Evolutionary conservation across 352 stramenopile genomes (phyloP).

Genomic region (Globisporangium nodosum): DNA sequence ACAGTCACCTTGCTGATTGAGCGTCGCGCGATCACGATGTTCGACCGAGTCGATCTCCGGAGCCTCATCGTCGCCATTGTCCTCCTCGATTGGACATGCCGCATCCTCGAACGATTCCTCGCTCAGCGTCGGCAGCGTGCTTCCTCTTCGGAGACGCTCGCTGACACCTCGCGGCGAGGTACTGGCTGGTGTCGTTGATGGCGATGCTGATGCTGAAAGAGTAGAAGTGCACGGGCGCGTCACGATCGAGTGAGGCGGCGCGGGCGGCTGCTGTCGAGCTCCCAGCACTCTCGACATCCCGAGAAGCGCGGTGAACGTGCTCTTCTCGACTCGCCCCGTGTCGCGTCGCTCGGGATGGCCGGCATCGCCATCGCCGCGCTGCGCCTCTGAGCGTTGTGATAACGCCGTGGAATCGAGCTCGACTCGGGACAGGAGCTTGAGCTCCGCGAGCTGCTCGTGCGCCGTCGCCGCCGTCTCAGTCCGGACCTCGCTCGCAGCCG

Average conservation of each 20-base stretch:
- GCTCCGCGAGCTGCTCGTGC: constrained; percentile 3
- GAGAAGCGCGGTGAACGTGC: constrained; percentile 8
- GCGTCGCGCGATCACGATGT: too few relatives aligned
- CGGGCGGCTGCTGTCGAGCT: background rate
- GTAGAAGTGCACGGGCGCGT: too few relatives aligned
- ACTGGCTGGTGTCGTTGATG: background rate
- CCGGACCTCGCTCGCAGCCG: background rate
- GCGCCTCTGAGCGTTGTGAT: too few relatives aligned
- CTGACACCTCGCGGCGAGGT: background rate
- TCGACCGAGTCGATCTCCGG: background rate
- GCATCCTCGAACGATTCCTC: constrained; percentile 8
- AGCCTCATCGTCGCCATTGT: background rate
- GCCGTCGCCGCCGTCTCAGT: background rate
- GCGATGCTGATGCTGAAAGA: background rate
- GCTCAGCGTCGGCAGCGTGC: constrained; percentile 4
- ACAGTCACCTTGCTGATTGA: too few relatives aligned
- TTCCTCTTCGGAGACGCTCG: constrained; percentile 7
- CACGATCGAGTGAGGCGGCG: background rate
- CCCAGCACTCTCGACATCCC: background rate
- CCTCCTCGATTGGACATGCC: background rate
- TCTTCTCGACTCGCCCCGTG: constrained; percentile 6
- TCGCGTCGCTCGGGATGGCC: background rate
- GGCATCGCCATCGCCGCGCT: background rate
- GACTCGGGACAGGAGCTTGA: constrained; percentile 2
- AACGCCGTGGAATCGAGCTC: background rate